These are phyloP conservation scores for Trichoderma semiorbis DNA, from an alignment of 2,329 filamentous ascomycete species.

Conservation along the genomic window DNA sequence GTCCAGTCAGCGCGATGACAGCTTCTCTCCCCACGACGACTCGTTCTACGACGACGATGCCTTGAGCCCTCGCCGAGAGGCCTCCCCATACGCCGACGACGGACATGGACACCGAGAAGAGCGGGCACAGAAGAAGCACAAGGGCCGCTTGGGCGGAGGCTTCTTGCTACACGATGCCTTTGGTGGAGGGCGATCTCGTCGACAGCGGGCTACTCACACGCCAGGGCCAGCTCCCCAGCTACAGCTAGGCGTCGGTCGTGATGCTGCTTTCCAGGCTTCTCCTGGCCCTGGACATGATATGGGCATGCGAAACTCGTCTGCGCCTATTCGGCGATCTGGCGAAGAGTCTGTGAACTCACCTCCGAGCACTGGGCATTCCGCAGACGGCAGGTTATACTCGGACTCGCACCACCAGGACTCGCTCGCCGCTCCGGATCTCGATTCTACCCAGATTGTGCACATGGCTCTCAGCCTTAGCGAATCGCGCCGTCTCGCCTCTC, in stretches of 20 bases:
- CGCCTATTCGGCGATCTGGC: background rate
- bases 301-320: conserved; percentile 12
- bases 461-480: conserved; percentile 89
- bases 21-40: conserved; percentile 20
- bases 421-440: conserved; percentile 54
- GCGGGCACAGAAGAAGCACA: conserved; percentile 35
- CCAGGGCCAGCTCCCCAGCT: background rate
- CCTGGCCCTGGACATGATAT: background rate
- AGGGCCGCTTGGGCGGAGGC: conserved; percentile 45
- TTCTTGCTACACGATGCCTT: conserved; percentile 50
- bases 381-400: background rate
- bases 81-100: conserved; percentile 8
- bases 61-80: background rate
- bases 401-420: conserved; percentile 22
- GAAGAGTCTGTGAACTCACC: background rate
- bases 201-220: conserved; percentile 9
- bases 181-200: conserved; percentile 31
- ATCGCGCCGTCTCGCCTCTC: conserved; percentile 63
- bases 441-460: conserved; percentile 86
- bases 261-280: conserved; percentile 1
- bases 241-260: background rate
- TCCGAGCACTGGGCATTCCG: background rate
- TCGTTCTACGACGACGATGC: conserved; percentile 9
- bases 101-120: conserved; percentile 24
- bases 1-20: conserved; percentile 28